Percentiles rank a stretch among this genome's conserved stretches.
Conservation (phyloP, 2,329 filamentous ascomycete species). For the Diaporthe vaccinii region DNA sequence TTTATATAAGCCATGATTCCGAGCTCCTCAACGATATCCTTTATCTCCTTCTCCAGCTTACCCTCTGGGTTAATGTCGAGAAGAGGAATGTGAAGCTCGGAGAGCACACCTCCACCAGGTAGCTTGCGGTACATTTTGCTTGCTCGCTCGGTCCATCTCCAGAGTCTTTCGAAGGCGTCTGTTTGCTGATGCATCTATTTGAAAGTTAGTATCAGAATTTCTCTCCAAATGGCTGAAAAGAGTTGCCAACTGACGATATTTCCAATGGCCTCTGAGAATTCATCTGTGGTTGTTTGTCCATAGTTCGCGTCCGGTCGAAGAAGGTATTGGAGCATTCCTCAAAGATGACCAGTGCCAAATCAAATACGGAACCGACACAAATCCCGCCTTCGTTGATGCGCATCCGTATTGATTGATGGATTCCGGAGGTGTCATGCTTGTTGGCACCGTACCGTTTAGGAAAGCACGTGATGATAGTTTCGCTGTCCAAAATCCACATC, state of each 20-base stretch:
- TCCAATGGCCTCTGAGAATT: not conserved
- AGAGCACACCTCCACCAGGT: not conserved
- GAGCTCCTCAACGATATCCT: not conserved
- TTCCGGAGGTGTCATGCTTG: not conserved
- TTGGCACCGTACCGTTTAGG: constrained; percentile 1
- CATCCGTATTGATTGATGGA: not conserved
- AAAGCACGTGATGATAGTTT: not conserved
- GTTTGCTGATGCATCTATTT: not conserved
- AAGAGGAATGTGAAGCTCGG: constrained; percentile 2
- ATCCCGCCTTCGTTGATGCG: not conserved
- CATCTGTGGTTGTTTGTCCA: not conserved
- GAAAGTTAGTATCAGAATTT: not conserved
- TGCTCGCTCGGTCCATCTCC: constrained; percentile 12
- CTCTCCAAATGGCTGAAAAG: fast-evolving
- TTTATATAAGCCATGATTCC: not conserved
- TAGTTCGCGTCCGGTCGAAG: not conserved
- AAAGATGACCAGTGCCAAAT: not conserved
- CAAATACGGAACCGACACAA: not conserved
- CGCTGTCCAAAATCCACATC: not conserved
- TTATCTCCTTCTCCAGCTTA: not conserved
- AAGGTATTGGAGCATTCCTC: constrained; percentile 11
- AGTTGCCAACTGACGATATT: not conserved
- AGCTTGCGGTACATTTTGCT: not conserved
- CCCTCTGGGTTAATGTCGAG: not conserved
- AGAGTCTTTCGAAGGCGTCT: not conserved